Evolutionary conservation across 805 yeast species (phyloP), one percentile per base, ranked within the genome.

Genomic region (Starmerella lactis-condensi): DNA sequence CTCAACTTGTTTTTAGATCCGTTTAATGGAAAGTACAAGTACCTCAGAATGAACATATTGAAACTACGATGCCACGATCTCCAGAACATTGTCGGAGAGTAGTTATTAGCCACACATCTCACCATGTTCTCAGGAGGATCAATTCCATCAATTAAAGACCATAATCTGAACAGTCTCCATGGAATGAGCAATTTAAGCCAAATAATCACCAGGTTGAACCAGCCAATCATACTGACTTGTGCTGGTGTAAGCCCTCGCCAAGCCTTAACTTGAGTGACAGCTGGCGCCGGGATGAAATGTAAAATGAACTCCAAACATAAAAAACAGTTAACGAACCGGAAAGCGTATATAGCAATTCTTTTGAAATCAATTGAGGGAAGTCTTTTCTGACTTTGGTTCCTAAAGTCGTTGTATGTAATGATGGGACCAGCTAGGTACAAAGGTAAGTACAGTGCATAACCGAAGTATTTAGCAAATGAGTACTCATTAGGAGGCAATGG

Each of bases 51-150:
- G 92, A 94, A 89, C 43, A 75, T 67, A 55, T 85, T 83, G 57
- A 62, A 89, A 29, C 92, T 75, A 47, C 96, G 67, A 54, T 89
- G 99, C 99, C 99, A 89, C 3, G 93, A 92, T 49, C 96, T 66
- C 99, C 99, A 89, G 52, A 89, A 89, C n/a, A 89, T 81, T 38
- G 79, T 53, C 0, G 94, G 89, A 21, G 92, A 75, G 52, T 73
- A 89, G 54, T 89, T 89, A 54, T 89, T 81, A 51, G 81, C 77
- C 70, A 89, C 79, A 50, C 96, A 83, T 36, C 99, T 62, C 34
- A 89, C 72, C 96, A 89, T 89, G 48, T 89, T 89, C 50, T 89
- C 99, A 2, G 98, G 96, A 0, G 96, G 78, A 47, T 89, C 96
- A 31, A 85, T 79, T 0, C 77, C 78, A 52, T 89, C 99, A n/a